A percentile compares a stretch with the other conserved stretches of the same genome.
These are phyloP conservation scores for Raddia distichophylla DNA, from an alignment of 176 grass and related monocot genomes.

Conservation along the genomic window DNA sequence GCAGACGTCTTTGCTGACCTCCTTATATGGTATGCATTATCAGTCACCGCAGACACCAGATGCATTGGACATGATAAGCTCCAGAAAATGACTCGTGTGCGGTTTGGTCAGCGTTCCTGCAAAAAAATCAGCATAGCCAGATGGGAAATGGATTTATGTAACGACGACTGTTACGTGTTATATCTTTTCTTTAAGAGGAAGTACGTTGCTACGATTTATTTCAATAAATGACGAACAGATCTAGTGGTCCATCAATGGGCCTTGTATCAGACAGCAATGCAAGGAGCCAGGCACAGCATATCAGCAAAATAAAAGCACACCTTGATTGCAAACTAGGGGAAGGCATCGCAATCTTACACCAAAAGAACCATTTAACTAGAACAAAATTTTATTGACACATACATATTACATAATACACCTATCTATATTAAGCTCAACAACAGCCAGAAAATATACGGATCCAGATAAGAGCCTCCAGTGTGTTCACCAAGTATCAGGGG, in stretches of 20 bases:
- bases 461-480: background rate
- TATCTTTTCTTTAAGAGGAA: background rate
- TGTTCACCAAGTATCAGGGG: background rate
- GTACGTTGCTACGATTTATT: background rate
- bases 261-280: background rate
- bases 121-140: background rate
- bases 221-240: background rate
- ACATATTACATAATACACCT: slow-evolving; percentile 2
- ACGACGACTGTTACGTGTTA: background rate
- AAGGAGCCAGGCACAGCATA: background rate
- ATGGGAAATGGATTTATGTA: background rate
- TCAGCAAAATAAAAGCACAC: background rate
- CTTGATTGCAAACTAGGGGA: background rate
- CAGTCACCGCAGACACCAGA: background rate
- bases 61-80: background rate
- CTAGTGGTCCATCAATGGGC: background rate
- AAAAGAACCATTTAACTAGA: background rate
- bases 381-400: background rate
- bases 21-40: background rate
- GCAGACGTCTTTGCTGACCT: background rate
- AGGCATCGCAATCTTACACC: background rate
- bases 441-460: background rate
- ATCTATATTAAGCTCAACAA: slow-evolving; percentile 12
- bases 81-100: background rate
- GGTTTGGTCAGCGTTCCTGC: background rate